Base-by-base conservation (phyloP, 257 asterid species). In the Agastache rugosa region DNA sequence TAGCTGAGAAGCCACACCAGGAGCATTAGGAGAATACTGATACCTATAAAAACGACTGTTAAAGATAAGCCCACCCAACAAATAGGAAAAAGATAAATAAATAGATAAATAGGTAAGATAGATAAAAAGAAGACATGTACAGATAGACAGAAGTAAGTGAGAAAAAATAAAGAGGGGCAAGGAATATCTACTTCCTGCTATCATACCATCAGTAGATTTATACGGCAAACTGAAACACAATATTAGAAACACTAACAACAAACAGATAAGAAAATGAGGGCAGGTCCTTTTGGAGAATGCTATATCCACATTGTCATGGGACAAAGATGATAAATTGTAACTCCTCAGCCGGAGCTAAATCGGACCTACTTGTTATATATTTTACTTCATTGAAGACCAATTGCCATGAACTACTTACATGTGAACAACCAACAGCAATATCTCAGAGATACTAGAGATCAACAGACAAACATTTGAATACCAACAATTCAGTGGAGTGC, bases 1-100 rank as follows among this genome's bases (percentile, higher is more conserved):
- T 62, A 94, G 74, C 87, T 92, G 96, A 75, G 99, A 89, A 75
- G 96, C 89, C 68, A 83, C 92, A 73, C 96, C 96, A 39, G 93
- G 96, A 54, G 87, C 86, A 85, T 87, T 84, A 85, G 87, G 90
- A 83, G 87, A 83, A 76, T 82, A 81, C 77, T 85, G 88, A 76
- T 94, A 94, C 93, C 99, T 94, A 70, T 37, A 54, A 78, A 45
- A 77, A 72, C 56, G 59, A 69, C 44, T 41, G 56, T 63, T 9
- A 41, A 62, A 41, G 70, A 75, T 47, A 48, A 77, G 71, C 58
- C 75, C 64, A 80, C 71, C 55, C 64, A 54, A 27, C 44, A 20
- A 31, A 37, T 10, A 16, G 23, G 4, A 37, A 15, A 8, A 35
- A 74, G 31, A 7, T 17, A 44, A 29, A 72, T 11, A 15, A 23